phyloP scores from a whole-genome alignment of 805 yeast genomes.

The Cyberlindnera saturnus region DNA sequence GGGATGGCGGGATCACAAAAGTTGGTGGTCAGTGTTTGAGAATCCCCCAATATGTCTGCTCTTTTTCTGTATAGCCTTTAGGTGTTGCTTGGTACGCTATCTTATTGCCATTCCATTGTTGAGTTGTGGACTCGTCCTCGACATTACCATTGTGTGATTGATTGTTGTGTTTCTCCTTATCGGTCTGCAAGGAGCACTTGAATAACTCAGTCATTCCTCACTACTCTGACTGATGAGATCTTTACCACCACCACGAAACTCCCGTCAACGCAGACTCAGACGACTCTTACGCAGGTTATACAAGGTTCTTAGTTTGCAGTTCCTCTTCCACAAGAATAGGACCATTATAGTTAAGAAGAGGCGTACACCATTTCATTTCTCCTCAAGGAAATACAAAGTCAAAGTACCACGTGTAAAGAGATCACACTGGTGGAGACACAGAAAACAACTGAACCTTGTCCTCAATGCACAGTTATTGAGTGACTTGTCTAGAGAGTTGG shows the following conservation, averaged over 20 bases:
- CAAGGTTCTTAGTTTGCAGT: slow-evolving; percentile 12
- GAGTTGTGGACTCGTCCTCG: too few species aligned
- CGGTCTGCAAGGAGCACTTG: too few species aligned
- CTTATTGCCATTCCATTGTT: too few species aligned
- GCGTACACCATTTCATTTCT: slow-evolving; percentile 19
- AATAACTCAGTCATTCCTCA: too few species aligned
- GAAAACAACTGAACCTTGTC: slow-evolving; percentile 1
- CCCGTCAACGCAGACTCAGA: slow-evolving; percentile 16
- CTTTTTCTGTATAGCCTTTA: too few species aligned
- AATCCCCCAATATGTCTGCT: too few species aligned
- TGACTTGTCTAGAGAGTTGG: slow-evolving; percentile 9
- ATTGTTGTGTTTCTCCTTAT: too few species aligned
- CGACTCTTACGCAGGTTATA: slow-evolving; percentile 13
- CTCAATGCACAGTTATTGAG: slow-evolving; percentile 13
- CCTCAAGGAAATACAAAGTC: slow-evolving; percentile 18
- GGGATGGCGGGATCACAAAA: too few species aligned
- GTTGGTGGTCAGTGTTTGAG: too few species aligned
- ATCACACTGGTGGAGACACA: slow-evolving; percentile 1
- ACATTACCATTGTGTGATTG: too few species aligned
- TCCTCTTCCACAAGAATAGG: slow-evolving; percentile 7
- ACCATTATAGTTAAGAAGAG: slow-evolving; percentile 14
- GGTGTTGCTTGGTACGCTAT: too few species aligned
- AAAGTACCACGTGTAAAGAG: slow-evolving; percentile 8
- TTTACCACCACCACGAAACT: slow-evolving; percentile 22
- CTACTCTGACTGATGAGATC: slow-evolving; percentile 16